Base-by-base conservation (phyloP, 78 protist genomes). In the Dictyostelium capitatum region DNA sequence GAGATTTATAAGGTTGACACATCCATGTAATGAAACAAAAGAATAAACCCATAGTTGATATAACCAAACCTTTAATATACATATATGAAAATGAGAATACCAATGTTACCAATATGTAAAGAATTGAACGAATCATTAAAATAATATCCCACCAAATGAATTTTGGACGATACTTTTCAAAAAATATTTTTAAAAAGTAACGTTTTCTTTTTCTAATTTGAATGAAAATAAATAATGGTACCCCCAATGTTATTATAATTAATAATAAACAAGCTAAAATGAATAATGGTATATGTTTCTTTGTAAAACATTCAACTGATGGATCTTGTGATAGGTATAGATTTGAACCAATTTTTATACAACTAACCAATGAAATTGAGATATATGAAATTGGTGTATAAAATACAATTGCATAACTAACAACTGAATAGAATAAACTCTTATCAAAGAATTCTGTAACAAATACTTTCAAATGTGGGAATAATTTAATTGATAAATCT, bases 341-440 rank as follows among this genome's bases (percentile, higher is more conserved):
- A 0, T 20, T 25, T 10, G 28, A 72, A 0, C 80, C 93, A 9
- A 77, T 64, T 14, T 11, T 10, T 17, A 19, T 75, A 50, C 93
- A 87, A 19, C 79, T 59, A 2, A 87, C 56, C 23, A 87, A 23
- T 10, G 65, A 23, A 12, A 87, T 46, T 30, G 93, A 56, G 4
- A 87, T 62, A 23, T 59, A 87, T 32, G 93, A 46, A 23, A 87
- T 25, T 7, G 93, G 93, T 14, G 85, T 77, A 20, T 87, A 87
- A 53, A 87, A 17, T 1, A 37, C 28, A 5, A 87, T 11, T 20
- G 78, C 1, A 1, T 64, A 75, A 20, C 84, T 77, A 3, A 62
- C 47, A 12, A 87, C 3, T 12, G 75, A 41, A 37, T 77, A 43
- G 6, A 30, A 17, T 57, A 41, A 43, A 23, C 20, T 78, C 6